A percentile compares a stretch with the other conserved stretches of the same genome.
Evolutionary conservation across 441 rosid species (phyloP).

Genomic region (Erysimum pusillum): DNA sequence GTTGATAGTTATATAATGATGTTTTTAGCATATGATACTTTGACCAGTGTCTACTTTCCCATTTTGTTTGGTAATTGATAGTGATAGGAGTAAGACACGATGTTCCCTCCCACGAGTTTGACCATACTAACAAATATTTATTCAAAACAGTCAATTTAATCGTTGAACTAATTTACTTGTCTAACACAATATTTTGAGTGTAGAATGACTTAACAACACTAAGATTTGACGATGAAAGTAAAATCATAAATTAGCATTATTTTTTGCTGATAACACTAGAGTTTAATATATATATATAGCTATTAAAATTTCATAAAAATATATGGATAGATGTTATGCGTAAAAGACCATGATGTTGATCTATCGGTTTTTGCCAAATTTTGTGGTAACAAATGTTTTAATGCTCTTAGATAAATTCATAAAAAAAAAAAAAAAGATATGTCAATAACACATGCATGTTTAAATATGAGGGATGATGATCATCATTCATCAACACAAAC

Average conservation of each 20-base stretch:
- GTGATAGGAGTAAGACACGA: constrained; percentile 5
- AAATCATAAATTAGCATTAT: neutral
- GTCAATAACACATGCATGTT: too few species aligned
- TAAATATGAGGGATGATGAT: too few species aligned
- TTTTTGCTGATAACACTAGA: neutral
- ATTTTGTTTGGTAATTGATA: constrained; percentile 28
- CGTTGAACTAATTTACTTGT: neutral
- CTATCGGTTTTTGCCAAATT: too few species aligned
- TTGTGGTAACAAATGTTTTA: too few species aligned
- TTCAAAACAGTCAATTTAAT: neutral
- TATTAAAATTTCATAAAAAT: neutral
- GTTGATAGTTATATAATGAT: constrained; percentile 11
- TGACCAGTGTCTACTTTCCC: neutral
- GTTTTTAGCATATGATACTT: constrained; percentile 20
- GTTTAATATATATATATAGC: neutral
- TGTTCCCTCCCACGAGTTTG: neutral
- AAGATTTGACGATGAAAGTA: neutral
- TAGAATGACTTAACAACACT: neutral
- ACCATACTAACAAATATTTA: neutral
- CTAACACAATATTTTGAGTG: neutral
- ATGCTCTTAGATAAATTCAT: too few species aligned
- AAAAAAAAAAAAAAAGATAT: too few species aligned
- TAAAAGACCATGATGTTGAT: neutral
- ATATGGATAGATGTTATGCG: neutral
- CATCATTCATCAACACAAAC: neutral